phyloP scores from a whole-genome alignment of 495 filamentous ascomycete genomes.

The Chaetomium cochliodes region DNA sequence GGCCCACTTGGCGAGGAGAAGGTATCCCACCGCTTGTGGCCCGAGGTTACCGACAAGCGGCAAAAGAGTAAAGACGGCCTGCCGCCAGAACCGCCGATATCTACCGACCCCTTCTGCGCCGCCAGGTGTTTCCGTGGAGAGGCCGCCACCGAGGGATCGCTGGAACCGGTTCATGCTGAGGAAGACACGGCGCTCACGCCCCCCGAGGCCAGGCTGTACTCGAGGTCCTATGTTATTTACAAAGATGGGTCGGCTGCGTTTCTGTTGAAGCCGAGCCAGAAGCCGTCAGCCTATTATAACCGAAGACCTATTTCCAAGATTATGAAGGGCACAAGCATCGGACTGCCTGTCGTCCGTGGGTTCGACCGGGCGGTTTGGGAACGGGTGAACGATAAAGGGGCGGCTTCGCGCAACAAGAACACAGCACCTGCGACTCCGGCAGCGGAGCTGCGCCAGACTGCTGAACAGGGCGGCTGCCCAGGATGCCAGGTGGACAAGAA shows the following conservation, averaged over 20 bases:
- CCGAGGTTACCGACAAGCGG: conserved; percentile 50
- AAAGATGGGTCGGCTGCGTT: conserved; percentile 72
- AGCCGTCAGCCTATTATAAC: conserved; percentile 76
- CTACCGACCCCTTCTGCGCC: conserved; percentile 54
- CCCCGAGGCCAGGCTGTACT: conserved; percentile 50
- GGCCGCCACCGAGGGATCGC: conserved; percentile 52
- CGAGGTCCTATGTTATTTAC: conserved; percentile 77
- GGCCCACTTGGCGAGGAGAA: conserved; percentile 90
- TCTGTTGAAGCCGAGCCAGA: conserved; percentile 72
- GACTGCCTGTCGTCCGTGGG: conserved; percentile 81
- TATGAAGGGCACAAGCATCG: conserved; percentile 75
- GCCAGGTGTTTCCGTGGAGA: conserved; percentile 55
- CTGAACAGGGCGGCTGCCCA: conserved; percentile 43
- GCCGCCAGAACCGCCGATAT: conserved; percentile 48
- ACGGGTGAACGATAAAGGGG: conserved; percentile 57
- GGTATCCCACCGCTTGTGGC: conserved; percentile 78
- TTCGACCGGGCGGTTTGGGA: conserved; percentile 79
- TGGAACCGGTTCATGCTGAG: conserved; percentile 43
- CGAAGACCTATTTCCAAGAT: conserved; percentile 79
- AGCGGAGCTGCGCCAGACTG: conserved; percentile 27
- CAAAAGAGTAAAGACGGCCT: conserved; percentile 37
- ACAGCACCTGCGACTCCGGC: conserved; percentile 30
- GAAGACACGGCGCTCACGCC: conserved; percentile 36
- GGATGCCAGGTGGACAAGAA: conserved; percentile 58
- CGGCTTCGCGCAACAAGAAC: conserved; percentile 44